phyloP scores from a whole-genome alignment of 345 rosid genomes.

The Salix suchowensis region DNA sequence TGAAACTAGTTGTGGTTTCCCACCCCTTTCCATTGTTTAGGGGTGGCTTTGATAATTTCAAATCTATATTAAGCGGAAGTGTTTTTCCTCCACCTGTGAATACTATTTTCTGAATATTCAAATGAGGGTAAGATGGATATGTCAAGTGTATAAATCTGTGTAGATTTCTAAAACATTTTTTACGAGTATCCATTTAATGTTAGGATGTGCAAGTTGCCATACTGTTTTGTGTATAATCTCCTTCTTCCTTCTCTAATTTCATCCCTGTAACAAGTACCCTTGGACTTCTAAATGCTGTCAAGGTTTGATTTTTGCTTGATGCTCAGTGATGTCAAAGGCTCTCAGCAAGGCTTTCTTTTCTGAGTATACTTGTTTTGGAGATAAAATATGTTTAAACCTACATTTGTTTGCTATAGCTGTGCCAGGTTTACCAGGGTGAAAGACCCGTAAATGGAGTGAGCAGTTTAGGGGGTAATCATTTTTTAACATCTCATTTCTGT shows the following conservation, averaged over 20 bases:
- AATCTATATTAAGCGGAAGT: not conserved
- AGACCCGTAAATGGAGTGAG: constrained; percentile 24
- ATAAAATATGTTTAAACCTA: not conserved
- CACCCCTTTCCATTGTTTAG: not conserved
- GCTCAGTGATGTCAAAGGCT: not conserved
- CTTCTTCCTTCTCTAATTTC: not conserved
- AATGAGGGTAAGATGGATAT: not conserved
- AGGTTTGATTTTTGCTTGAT: not conserved
- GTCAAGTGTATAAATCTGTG: not conserved
- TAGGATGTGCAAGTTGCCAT: not conserved
- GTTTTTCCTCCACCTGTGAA: not conserved
- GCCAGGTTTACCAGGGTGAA: constrained; percentile 36
- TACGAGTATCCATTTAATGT: not conserved
- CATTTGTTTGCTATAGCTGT: constrained; percentile 17
- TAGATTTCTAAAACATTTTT: not conserved
- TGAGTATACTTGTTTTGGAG: not conserved
- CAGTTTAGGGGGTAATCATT: constrained; percentile 45
- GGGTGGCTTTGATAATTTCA: not conserved
- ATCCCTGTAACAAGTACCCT: not conserved
- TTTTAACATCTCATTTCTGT: constrained; percentile 8
- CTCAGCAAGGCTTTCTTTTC: not conserved
- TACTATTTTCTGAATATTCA: not conserved
- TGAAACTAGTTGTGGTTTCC: not conserved
- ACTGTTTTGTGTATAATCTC: not conserved
- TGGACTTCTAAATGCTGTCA: not conserved